These are phyloP conservation scores for Dipteronia sinensis DNA, from an alignment of 345 rosid genomes.

Conservation along the genomic window DNA sequence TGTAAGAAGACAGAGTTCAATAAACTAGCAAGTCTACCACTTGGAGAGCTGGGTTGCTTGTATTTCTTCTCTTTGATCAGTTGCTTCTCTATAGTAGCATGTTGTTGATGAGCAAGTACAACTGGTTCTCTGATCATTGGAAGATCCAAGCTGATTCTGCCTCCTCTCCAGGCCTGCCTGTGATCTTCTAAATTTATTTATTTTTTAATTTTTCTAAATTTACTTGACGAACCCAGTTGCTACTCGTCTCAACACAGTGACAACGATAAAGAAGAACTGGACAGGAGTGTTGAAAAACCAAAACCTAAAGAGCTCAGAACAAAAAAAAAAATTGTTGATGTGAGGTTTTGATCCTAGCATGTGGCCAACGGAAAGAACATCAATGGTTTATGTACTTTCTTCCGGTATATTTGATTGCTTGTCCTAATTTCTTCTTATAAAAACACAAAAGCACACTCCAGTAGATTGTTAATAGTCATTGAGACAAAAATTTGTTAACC, in stretches of 20 bases:
- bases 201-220: too few relatives aligned
- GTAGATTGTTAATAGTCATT: background rate
- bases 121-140: slow-evolving; percentile 34
- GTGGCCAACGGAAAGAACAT: background rate
- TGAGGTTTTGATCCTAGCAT: too few relatives aligned
- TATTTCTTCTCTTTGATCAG: slow-evolving; percentile 56
- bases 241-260: too few relatives aligned
- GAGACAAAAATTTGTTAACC: slow-evolving; percentile 3
- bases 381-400: slow-evolving; percentile 44
- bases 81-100: slow-evolving; percentile 31
- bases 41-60: slow-evolving; percentile 92
- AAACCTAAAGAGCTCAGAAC: too few relatives aligned
- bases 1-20: slow-evolving; percentile 84
- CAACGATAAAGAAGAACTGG: too few relatives aligned
- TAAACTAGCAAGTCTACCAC: too few relatives aligned
- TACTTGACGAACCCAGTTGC: too few relatives aligned
- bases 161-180: slow-evolving; percentile 45
- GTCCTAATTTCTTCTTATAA: background rate
- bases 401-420: background rate
- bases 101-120: too few relatives aligned
- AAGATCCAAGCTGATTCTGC: slow-evolving; percentile 70
- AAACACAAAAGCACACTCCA: background rate
- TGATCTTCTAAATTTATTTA: slow-evolving; percentile 29
- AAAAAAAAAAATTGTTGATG: too few relatives aligned
- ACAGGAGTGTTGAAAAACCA: too few relatives aligned